Percentiles rank a stretch among this genome's conserved stretches.
phyloP scores from a whole-genome alignment of 139 green algal genomes.

The Microglena sp. region DNA sequence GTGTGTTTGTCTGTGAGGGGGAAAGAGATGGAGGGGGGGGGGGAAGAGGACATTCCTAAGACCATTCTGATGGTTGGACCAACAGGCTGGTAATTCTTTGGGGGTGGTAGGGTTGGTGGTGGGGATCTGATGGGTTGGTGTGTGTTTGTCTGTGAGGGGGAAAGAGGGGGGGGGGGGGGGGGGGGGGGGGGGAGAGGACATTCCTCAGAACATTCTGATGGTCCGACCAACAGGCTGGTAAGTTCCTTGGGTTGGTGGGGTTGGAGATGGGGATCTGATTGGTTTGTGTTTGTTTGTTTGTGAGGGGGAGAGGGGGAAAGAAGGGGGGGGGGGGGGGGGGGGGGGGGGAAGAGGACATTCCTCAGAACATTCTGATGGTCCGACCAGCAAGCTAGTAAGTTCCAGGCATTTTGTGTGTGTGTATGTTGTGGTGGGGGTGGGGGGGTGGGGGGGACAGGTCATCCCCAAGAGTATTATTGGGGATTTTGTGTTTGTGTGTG shows the following conservation, averaged over 20 bases:
- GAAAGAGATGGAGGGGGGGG: not conserved
- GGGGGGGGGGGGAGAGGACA: constrained; percentile 61
- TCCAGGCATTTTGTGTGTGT: constrained; percentile 86
- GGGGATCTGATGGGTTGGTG: not conserved
- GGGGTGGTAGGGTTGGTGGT: too few relatives aligned
- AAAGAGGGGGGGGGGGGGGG: too few relatives aligned
- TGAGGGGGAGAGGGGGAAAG: not conserved
- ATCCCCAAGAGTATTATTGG: constrained; percentile 89
- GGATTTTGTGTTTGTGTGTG: not conserved
- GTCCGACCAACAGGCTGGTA: constrained; percentile 17
- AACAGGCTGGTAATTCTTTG: constrained; percentile 36
- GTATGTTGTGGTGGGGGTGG: too few relatives aligned
- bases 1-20: not conserved
- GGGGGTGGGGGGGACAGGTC: constrained; percentile 55
- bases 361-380: constrained; percentile 79
- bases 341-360: constrained; percentile 66
- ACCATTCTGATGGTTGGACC: constrained; percentile 62
- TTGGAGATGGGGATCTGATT: too few relatives aligned
- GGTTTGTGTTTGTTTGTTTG: not conserved
- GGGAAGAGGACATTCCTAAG: constrained; percentile 84
- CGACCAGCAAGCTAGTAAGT: constrained; percentile 9
- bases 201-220: constrained; percentile 83
- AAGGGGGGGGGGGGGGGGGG: too few relatives aligned
- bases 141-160: not conserved
- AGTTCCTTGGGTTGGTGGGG: constrained; percentile 76